Evolutionary conservation across 176 grass and related monocot genomes (phyloP).

Genomic region (Zea mays): Zm-B73-REFERENCE-NAM-5.0 NC_050103.1:99351501-99352000

Average conservation of each 20-base stretch:
- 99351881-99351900: conserved; percentile 67
- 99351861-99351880: conserved; percentile 13
- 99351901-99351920: conserved; percentile 90
- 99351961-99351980: conserved; percentile 21
- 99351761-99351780: conserved; percentile 94
- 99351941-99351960: conserved; percentile 65
- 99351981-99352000: conserved; percentile 14
- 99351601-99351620: conserved; percentile 15
- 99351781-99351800: conserved; percentile 27
- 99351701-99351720: conserved; percentile 82
- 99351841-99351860: conserved; percentile 11
- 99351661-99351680: conserved; percentile 56
- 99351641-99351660: conserved; percentile 76
- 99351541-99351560: neutral
- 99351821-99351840: conserved; percentile 23
- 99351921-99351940: conserved; percentile 96
- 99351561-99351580: conserved; percentile 7
- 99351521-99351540: neutral
- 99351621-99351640: conserved; percentile 75
- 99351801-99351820: conserved; percentile 4
- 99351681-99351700: conserved; percentile 63
- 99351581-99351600: conserved; percentile 1
- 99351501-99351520: conserved; percentile 22
- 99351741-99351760: conserved; percentile 90
- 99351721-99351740: conserved; percentile 87